A percentile compares a stretch with the other conserved stretches of the same genome.
Evolutionary conservation across 768 basidiomycete genomes (phyloP).

Genomic region (Neoboletus magnificus): DNA sequence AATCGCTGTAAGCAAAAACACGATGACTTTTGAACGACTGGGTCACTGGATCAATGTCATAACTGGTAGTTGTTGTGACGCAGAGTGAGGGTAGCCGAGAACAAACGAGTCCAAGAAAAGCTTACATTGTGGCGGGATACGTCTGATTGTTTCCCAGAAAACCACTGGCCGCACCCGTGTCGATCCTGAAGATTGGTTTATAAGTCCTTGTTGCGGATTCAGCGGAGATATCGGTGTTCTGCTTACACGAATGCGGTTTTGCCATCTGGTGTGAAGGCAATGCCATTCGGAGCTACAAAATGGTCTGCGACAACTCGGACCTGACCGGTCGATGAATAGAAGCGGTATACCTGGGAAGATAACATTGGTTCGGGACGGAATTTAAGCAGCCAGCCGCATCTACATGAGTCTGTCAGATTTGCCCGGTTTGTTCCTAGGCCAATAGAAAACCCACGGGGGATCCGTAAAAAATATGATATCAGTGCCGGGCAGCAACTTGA

Average conservation of each 20-base stretch:
- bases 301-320: conserved; percentile 75
- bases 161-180: conserved; percentile 36
- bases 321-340: conserved; percentile 58
- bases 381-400: conserved; percentile 60
- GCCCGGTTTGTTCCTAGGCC: too few relatives aligned
- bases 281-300: conserved; percentile 71
- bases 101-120: background rate
- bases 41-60: conserved; percentile 57
- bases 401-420: conserved; percentile 21
- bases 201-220: conserved; percentile 2
- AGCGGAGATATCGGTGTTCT: background rate
- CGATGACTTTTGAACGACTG: conserved; percentile 57
- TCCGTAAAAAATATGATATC: conserved; percentile 79
- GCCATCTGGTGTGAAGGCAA: conserved; percentile 67
- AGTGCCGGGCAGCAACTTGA: conserved; percentile 66
- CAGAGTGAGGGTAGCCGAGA: background rate
- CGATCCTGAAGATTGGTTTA: conserved; percentile 26
- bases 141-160: conserved; percentile 53
- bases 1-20: conserved; percentile 64
- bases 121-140: conserved; percentile 66
- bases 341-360: conserved; percentile 76
- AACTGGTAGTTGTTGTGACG: conserved; percentile 52
- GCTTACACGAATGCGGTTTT: conserved; percentile 60
- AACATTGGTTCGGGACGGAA: conserved; percentile 67
- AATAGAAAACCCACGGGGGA: conserved; percentile 43